Evolutionary conservation across 2,329 filamentous ascomycete species (phyloP).

Genomic region (Trichoderma sp.): DNA sequence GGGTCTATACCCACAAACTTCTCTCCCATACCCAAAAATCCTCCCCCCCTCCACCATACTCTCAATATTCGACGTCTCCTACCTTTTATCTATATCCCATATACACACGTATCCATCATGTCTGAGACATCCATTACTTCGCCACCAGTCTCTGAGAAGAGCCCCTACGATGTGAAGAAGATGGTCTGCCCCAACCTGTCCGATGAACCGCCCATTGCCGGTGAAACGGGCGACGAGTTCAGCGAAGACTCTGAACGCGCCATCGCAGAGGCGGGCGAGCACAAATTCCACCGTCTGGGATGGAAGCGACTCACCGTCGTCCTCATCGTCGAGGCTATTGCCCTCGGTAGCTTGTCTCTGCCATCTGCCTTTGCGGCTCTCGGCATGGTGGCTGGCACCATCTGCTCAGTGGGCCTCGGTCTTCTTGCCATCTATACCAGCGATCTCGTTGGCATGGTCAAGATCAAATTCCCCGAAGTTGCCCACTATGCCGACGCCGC

Average conservation of each 20-base stretch:
- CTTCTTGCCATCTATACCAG: conserved; percentile 48
- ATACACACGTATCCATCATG: conserved; percentile 6
- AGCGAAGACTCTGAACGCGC: conserved; percentile 48
- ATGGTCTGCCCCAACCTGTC: conserved; percentile 21
- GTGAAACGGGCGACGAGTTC: conserved; percentile 41
- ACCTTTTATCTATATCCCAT: not conserved
- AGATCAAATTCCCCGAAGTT: conserved; percentile 53
- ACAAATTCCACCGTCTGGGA: conserved; percentile 51
- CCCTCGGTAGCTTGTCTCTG: conserved; percentile 51
- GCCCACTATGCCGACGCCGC: conserved; percentile 67
- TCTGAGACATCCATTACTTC: conserved; percentile 18
- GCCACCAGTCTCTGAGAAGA: conserved; percentile 15
- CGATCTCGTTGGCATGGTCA: conserved; percentile 47
- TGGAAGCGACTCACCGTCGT: conserved; percentile 56
- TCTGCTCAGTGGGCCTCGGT: conserved; percentile 42
- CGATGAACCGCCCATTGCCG: conserved; percentile 29
- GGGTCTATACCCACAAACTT: not conserved
- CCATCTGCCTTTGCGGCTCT: conserved; percentile 51
- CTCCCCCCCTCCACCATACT: not conserved
- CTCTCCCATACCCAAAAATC: not conserved
- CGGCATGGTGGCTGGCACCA: conserved; percentile 50
- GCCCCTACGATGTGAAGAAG: conserved; percentile 20
- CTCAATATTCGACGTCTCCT: not conserved
- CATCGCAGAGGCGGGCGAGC: conserved; percentile 43
- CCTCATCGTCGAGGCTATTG: conserved; percentile 56